Evolutionary conservation across 768 basidiomycete genomes (phyloP).

Genomic region (Mycena indigotica): DNA sequence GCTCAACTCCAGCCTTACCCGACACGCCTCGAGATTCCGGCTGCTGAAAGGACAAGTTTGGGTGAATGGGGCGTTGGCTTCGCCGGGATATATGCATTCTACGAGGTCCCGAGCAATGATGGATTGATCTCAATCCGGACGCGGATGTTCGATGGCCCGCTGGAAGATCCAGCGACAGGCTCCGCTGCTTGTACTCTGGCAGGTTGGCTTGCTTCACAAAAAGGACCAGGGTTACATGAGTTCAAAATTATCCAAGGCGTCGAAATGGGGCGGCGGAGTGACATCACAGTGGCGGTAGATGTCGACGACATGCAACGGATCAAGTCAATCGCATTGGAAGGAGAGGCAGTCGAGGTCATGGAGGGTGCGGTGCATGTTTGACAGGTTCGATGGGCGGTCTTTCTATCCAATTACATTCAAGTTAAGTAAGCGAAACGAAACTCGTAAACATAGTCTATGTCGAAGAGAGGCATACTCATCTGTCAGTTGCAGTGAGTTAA

Average conservation of each 20-base stretch:
- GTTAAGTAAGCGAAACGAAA: too few species aligned
- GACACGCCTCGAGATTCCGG: slow-evolving; percentile 27
- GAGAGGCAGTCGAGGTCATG: slow-evolving; percentile 43
- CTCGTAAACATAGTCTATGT: too few species aligned
- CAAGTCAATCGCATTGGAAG: slow-evolving; percentile 37
- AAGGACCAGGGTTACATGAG: slow-evolving; percentile 38
- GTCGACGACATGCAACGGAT: slow-evolving; percentile 34
- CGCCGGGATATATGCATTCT: slow-evolving; percentile 41
- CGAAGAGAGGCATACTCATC: too few species aligned
- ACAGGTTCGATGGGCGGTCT: neutral
- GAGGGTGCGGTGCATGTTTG: slow-evolving; percentile 31
- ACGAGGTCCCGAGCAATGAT: slow-evolving; percentile 28
- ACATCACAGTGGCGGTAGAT: slow-evolving; percentile 42
- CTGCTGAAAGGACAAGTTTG: slow-evolving; percentile 19
- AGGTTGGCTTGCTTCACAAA: slow-evolving; percentile 41
- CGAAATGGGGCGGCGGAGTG: slow-evolving; percentile 48
- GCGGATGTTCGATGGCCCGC: slow-evolving; percentile 42
- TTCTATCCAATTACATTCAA: neutral
- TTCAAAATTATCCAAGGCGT: slow-evolving; percentile 46
- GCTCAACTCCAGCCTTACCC: slow-evolving; percentile 32
- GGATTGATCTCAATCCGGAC: slow-evolving; percentile 34
- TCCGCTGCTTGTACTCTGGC: slow-evolving; percentile 47
- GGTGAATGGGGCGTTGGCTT: slow-evolving; percentile 43
- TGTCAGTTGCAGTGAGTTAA: too few species aligned
- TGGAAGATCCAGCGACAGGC: slow-evolving; percentile 51